phyloP scores from a whole-genome alignment of 1,284 basidiomycete species.

The Lentinus polychrous region DNA sequence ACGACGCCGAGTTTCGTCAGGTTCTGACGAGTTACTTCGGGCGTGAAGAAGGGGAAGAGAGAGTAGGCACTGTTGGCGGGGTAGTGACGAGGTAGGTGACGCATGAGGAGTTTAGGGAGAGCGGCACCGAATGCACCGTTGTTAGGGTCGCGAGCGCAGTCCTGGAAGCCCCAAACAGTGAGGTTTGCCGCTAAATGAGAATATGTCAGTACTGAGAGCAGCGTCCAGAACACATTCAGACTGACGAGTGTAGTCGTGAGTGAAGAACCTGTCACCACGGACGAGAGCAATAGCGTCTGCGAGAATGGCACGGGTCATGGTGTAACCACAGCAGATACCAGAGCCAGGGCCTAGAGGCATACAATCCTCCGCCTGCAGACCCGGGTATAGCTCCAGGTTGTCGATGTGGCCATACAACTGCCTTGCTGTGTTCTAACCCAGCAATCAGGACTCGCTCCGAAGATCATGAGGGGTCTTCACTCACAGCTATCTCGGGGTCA shows the following conservation, averaged over 20 bases:
- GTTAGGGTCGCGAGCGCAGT: conserved; percentile 53
- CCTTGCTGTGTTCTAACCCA: conserved; percentile 51
- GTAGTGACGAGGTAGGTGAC: conserved; percentile 64
- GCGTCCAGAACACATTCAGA: conserved; percentile 10
- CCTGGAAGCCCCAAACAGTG: conserved; percentile 72
- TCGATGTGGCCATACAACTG: conserved; percentile 70
- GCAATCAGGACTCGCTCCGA: neutral
- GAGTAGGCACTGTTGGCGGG: conserved; percentile 64
- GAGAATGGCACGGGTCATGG: conserved; percentile 80
- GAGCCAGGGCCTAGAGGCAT: conserved; percentile 62
- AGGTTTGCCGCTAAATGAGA: conserved; percentile 52
- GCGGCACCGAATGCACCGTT: conserved; percentile 72
- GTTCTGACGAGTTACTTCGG: conserved; percentile 53
- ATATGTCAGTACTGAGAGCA: neutral
- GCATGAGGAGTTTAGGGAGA: conserved; percentile 66
- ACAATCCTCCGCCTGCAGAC: conserved; percentile 62
- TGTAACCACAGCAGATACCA: conserved; percentile 82
- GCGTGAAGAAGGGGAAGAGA: conserved; percentile 80
- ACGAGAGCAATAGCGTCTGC: conserved; percentile 76
- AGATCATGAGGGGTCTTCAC: conserved; percentile 15
- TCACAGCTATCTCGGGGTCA: conserved; percentile 53
- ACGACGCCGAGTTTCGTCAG: conserved; percentile 48
- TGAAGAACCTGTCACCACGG: conserved; percentile 19
- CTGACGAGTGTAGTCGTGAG: conserved; percentile 31
- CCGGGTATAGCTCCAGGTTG: conserved; percentile 69